These are phyloP conservation scores for Smallanthus sonchifolius DNA, from an alignment of 129 eudicot species.

Conservation along the genomic window DNA sequence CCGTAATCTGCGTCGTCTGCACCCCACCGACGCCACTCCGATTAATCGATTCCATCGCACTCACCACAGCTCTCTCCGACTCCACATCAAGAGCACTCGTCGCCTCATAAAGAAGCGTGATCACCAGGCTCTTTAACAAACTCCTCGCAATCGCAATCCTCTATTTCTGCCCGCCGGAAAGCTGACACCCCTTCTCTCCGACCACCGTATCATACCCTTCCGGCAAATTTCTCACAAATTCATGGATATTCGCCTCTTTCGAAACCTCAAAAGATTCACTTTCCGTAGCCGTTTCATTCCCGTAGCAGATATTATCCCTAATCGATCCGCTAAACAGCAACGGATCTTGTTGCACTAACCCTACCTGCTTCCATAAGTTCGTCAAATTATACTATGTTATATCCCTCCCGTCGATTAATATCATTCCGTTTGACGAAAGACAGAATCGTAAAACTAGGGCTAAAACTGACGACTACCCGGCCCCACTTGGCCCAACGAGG, in stretches of 20 bases:
- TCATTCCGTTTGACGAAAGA: slow-evolving; percentile 38
- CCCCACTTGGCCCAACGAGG: slow-evolving; percentile 90
- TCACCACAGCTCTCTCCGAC: slow-evolving; percentile 62
- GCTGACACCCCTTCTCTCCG: slow-evolving; percentile 85
- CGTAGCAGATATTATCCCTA: slow-evolving; percentile 69
- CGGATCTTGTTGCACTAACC: slow-evolving; percentile 78
- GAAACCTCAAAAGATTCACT: slow-evolving; percentile 63
- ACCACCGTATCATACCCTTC: slow-evolving; percentile 65
- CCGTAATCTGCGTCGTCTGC: slow-evolving; percentile 58
- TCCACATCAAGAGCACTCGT: slow-evolving; percentile 89
- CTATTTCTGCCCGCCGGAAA: slow-evolving; percentile 86
- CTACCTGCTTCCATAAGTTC: slow-evolving; percentile 56
- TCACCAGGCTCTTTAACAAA: slow-evolving; percentile 60
- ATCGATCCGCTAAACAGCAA: slow-evolving; percentile 72
- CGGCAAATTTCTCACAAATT: slow-evolving; percentile 69
- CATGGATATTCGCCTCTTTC: slow-evolving; percentile 65
- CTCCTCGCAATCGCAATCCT: slow-evolving; percentile 75
- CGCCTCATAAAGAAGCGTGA: slow-evolving; percentile 79
- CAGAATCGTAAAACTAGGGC: slow-evolving; percentile 71
- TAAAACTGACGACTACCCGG: slow-evolving; percentile 75
- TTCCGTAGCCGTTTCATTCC: slow-evolving; percentile 54
- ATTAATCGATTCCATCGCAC: slow-evolving; percentile 53
- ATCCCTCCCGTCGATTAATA: slow-evolving; percentile 51
- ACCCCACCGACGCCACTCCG: slow-evolving; percentile 18
- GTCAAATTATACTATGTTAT: slow-evolving; percentile 56